These are phyloP conservation scores for Saraca asoca DNA, from an alignment of 331 rosid genomes.

Conservation along the genomic window DNA sequence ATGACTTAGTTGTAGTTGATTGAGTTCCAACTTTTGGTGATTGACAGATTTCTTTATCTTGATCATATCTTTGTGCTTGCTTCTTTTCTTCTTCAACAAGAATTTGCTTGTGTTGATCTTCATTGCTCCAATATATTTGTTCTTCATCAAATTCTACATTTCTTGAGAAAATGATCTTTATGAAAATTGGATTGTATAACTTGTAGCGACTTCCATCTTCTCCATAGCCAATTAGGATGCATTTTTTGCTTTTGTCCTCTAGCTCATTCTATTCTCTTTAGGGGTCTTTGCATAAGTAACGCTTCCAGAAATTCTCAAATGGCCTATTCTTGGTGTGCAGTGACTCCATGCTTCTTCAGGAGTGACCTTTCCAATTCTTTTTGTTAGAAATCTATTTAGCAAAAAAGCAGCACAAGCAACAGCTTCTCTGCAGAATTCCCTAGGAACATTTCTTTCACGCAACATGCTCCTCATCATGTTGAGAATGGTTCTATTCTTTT, in stretches of 20 bases:
- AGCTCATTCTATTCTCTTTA: not conserved
- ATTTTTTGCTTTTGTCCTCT: not conserved
- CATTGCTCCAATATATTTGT: not conserved
- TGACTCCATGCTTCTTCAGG: not conserved
- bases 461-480: no score
- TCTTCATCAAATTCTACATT: not conserved
- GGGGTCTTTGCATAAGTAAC: not conserved
- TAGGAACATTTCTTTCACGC: not conserved
- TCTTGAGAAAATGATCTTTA: not conserved
- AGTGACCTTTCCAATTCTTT: not conserved
- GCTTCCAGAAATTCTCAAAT: not conserved
- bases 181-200: not conserved
- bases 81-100: not conserved
- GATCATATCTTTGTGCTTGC: not conserved
- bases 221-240: not conserved
- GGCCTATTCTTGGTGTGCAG: not conserved
- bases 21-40: no score
- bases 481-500: not conserved
- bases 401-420: not conserved
- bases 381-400: not conserved
- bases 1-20: no score
- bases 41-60: not conserved
- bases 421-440: not conserved
- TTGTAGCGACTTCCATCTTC: not conserved
- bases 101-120: not conserved